These are phyloP conservation scores for Mucor plumbeus DNA, from an alignment of 371 early-diverging fungal genomes.

Conservation along the genomic window DNA sequence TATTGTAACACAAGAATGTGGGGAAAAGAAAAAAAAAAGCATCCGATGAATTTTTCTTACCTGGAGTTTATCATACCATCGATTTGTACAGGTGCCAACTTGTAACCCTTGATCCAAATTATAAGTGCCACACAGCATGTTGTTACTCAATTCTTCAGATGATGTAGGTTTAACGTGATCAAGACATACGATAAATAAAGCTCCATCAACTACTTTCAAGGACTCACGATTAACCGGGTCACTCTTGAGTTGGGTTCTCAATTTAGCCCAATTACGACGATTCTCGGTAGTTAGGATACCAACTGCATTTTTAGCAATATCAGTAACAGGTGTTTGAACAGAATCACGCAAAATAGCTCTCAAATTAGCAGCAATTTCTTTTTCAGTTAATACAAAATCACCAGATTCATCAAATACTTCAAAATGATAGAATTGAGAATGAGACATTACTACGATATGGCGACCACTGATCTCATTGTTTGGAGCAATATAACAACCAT, in stretches of 20 bases:
- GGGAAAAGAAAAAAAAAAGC: slow-evolving; percentile 8
- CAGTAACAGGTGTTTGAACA: slow-evolving; percentile 31
- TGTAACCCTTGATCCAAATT: slow-evolving; percentile 52
- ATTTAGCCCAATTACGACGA: slow-evolving; percentile 73
- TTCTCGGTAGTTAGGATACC: slow-evolving; percentile 73
- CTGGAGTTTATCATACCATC: slow-evolving; percentile 67
- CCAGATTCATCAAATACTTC: slow-evolving; percentile 62
- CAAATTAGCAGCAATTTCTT: slow-evolving; percentile 54
- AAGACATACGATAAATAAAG: slow-evolving; percentile 83
- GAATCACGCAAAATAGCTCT: slow-evolving; percentile 50
- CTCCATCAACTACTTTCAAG: slow-evolving; percentile 67
- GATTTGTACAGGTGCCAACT: slow-evolving; percentile 61
- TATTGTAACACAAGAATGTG: slow-evolving; percentile 1
- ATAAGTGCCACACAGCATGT: slow-evolving; percentile 64
- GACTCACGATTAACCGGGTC: slow-evolving; percentile 61
- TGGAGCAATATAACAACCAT: slow-evolving; percentile 55
- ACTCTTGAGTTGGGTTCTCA: slow-evolving; percentile 42
- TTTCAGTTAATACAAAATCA: slow-evolving; percentile 43
- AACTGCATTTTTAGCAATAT: slow-evolving; percentile 51
- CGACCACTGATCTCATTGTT: slow-evolving; percentile 41
- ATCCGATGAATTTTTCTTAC: slow-evolving; percentile 21
- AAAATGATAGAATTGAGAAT: slow-evolving; percentile 69
- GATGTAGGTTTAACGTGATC: slow-evolving; percentile 64
- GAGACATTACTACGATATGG: slow-evolving; percentile 66
- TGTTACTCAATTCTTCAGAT: slow-evolving; percentile 51